Base-by-base conservation (phyloP, 2,329 filamentous ascomycete species). In the Paraconiothyrium sp. region DNA sequence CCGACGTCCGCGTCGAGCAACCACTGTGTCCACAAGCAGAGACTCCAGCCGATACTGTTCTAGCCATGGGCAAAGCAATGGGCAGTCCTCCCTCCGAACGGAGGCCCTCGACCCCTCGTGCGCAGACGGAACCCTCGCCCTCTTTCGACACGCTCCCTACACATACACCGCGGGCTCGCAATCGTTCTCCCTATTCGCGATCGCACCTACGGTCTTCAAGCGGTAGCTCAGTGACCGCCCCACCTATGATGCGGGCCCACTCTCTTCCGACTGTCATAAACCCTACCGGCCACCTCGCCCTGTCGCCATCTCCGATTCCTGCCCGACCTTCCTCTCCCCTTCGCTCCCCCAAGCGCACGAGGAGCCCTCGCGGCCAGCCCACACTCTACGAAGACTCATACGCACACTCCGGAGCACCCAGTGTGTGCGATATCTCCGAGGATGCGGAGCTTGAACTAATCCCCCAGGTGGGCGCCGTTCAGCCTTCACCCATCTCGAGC, bases 391-490 rank as follows among this genome's bases (percentile, higher is more conserved):
- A 76, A 44, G 73, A 76, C 27, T 66, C 67, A 13, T 74, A 68
- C 54, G 47, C 61, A 30, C 66, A 69, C 51, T 69, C 71, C 7
- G 73, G 75, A 32, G 73, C 75, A 6, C 76, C 78, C 30, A 78
- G 75, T 61, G 73, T 78, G 57, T 77, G 76, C 63, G 76, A 77
- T 58, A 84, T 84, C 52, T 81, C 82, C 30, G 83, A 84, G 68
- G 82, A 84, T 68, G 80, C 79, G 48, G 83, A 84, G 70, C 70
- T 84, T 46, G 78, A 83, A 64, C 72, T 84, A 56, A 81, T 78
- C 2, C 81, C 81, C 11, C 76, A 78, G 27, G 64, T 69, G 9
- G 71, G 65, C 41, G 64, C 65, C 20, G 59, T 65, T n/a, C 59
- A 61, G 39, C 58, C 67, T 8, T 66, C 65, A 4, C 62, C 67